phyloP scores from a whole-genome alignment of 371 early-diverging fungal species.

The Syncephalastrum racemosum region DNA sequence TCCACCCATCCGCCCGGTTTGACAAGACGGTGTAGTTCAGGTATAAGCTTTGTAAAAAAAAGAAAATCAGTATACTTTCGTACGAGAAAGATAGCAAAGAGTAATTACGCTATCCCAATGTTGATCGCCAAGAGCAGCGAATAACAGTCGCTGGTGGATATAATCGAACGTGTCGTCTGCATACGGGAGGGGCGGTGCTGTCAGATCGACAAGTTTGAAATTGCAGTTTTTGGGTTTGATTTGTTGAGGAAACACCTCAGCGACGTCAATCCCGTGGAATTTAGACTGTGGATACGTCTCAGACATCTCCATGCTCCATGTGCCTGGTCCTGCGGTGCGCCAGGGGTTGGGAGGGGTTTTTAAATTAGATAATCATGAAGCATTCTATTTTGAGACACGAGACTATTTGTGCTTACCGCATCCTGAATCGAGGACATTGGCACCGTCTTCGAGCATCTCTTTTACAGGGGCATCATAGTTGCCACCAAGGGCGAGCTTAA shows the following conservation, averaged over 20 bases:
- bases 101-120: not conserved
- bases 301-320: conserved; percentile 15
- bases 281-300: conserved; percentile 11
- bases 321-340: conserved; percentile 4
- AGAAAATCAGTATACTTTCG: not conserved
- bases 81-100: no score
- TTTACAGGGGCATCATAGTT: conserved; percentile 11
- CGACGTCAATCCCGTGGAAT: conserved; percentile 14
- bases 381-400: not conserved
- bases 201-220: not conserved
- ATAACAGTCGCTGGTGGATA: conserved; percentile 39
- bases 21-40: not conserved
- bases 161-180: conserved; percentile 53
- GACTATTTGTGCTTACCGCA: conserved; percentile 4
- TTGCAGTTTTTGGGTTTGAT: conserved; percentile 13
- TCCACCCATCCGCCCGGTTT: conserved; percentile 3
- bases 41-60: not conserved
- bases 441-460: conserved; percentile 12
- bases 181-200: conserved; percentile 42
- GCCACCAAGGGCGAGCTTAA: not conserved
- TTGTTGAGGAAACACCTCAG: conserved; percentile 12
- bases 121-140: not conserved
- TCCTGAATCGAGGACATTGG: conserved; percentile 12
- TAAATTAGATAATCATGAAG: not conserved
- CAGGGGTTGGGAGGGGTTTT: not conserved